phyloP scores from a whole-genome alignment of 176 grass and related monocot genomes.

The Elaeis guineensis region DNA sequence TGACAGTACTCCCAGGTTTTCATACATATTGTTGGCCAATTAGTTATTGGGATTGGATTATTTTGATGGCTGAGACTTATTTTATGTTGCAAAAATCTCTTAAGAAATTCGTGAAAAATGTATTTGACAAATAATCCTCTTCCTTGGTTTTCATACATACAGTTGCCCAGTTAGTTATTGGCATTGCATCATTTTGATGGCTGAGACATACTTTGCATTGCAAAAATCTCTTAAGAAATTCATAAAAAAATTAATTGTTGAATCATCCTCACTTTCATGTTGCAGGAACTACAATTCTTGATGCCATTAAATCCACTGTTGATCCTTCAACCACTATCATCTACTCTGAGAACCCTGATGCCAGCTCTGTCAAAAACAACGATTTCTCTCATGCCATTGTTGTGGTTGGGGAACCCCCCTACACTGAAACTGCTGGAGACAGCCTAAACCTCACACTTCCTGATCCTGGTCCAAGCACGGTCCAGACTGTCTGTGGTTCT shows the following conservation, averaged over 20 bases:
- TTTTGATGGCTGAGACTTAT: too few species aligned
- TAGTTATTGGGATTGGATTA: too few species aligned
- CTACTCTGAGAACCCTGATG: conserved; percentile 69
- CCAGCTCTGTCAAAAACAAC: conserved; percentile 61
- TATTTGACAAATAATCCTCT: neutral
- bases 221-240: too few species aligned
- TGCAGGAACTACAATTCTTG: conserved; percentile 83
- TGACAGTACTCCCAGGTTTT: too few species aligned
- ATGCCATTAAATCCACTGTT: conserved; percentile 68
- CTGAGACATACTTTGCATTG: too few species aligned
- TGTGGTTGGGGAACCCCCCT: conserved; percentile 70
- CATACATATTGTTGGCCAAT: too few species aligned
- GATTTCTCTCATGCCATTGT: conserved; percentile 66
- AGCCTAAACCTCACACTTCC: conserved; percentile 56
- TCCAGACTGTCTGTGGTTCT: conserved; percentile 56
- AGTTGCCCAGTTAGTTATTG: too few species aligned
- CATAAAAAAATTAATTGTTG: neutral
- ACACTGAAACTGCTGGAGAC: conserved; percentile 71
- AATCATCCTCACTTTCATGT: conserved; percentile 9
- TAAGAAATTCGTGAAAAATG: too few species aligned
- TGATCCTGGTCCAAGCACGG: conserved; percentile 76
- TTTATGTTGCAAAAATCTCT: too few species aligned
- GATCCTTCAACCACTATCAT: conserved; percentile 48
- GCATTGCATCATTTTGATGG: too few species aligned
- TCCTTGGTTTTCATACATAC: too few species aligned